Conservation (phyloP, 176 grass and related monocot genomes). For the Carex myosuroides region DNA sequence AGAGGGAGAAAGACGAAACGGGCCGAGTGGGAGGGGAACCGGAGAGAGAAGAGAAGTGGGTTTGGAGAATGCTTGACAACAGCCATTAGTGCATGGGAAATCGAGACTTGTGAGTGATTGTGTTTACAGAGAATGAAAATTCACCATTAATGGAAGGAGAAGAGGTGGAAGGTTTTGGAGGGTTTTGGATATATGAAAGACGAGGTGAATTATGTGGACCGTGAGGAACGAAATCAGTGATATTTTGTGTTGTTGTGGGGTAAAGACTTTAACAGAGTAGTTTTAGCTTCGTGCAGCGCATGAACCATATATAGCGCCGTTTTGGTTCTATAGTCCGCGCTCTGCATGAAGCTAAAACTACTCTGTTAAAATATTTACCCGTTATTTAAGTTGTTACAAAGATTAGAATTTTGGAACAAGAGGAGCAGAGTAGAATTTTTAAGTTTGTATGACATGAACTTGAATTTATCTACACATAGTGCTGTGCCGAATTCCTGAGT, state of each 20-base stretch:
- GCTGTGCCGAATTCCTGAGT: not conserved
- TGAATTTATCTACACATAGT: not conserved
- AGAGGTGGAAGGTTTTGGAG: slow-evolving; percentile 15
- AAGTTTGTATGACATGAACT: not conserved
- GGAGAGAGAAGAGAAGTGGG: not conserved
- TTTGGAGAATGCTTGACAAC: not conserved
- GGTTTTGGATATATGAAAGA: slow-evolving; percentile 39
- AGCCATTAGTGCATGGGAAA: slow-evolving; percentile 14
- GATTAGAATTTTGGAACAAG: not conserved
- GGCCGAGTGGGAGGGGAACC: slow-evolving; percentile 1
- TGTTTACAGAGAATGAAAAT: not conserved
- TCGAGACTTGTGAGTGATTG: not conserved
- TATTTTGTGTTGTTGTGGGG: not conserved
- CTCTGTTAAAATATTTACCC: no score
- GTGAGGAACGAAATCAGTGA: not conserved
- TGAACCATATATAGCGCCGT: no score
- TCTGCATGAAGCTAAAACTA: no score
- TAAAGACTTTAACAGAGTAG: not conserved
- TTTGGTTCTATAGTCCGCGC: no score
- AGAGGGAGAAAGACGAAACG: slow-evolving; percentile 5
- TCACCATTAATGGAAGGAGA: not conserved
- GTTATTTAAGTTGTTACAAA: slow-evolving; percentile 22
- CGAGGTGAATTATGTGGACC: not conserved
- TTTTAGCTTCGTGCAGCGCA: no score
- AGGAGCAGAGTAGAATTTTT: not conserved